These are phyloP conservation scores for Coelastrella sp. DNA, from an alignment of 139 green algal genomes.

Conservation along the genomic window DNA sequence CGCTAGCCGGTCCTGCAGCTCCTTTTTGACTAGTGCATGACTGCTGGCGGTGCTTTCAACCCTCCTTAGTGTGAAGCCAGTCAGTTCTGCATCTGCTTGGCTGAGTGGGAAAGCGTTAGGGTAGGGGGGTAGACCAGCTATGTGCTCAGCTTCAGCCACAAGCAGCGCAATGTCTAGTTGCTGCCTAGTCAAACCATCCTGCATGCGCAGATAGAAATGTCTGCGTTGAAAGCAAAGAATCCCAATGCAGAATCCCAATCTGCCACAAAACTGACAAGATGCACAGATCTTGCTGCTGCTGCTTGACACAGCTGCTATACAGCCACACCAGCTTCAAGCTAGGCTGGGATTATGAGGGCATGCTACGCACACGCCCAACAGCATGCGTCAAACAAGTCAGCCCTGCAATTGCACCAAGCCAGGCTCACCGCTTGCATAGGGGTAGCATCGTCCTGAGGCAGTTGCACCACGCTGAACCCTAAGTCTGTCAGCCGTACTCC, in stretches of 20 bases:
- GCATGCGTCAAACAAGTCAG: no score
- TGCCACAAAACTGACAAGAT: no score
- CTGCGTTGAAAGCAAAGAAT: no score
- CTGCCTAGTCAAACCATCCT: constrained; percentile 59
- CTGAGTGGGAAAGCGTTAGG: constrained; percentile 53
- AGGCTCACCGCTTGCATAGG: constrained; percentile 31
- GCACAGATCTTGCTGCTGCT: no score
- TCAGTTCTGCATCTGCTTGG: constrained; percentile 24
- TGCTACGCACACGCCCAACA: no score
- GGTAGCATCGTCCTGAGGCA: neutral
- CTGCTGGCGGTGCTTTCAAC: constrained; percentile 59
- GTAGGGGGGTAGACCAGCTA: constrained; percentile 55
- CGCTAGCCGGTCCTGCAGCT: constrained; percentile 45
- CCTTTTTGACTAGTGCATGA: constrained; percentile 39
- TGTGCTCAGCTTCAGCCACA: constrained; percentile 62
- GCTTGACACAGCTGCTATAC: no score
- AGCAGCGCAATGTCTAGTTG: constrained; percentile 68
- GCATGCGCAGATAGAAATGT: neutral
- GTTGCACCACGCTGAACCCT: constrained; percentile 28
- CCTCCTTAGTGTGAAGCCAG: constrained; percentile 53
- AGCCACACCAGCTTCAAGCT: no score
- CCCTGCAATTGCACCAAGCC: no score
- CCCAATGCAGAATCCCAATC: no score
- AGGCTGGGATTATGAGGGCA: no score
- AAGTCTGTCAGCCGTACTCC: constrained; percentile 36